phyloP scores from a whole-genome alignment of 2,329 filamentous ascomycete species.

The Blastomyces emzantsi region DNA sequence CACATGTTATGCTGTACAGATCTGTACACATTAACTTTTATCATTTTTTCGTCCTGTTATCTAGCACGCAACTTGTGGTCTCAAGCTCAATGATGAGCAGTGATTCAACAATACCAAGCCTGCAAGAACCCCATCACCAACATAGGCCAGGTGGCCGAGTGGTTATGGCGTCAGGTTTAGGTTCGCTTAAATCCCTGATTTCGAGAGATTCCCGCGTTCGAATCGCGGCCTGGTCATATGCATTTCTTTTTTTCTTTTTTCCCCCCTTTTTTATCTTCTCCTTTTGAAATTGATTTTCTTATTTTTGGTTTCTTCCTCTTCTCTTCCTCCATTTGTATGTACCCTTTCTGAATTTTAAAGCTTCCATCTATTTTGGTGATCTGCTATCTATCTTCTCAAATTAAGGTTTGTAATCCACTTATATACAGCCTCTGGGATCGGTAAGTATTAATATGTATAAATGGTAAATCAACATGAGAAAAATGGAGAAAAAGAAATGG shows the following conservation, averaged over 20 bases:
- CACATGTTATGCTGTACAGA: no score
- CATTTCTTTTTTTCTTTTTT: background rate
- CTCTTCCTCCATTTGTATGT: no score
- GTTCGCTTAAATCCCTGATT: slow-evolving; percentile 10
- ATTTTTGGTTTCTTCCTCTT: background rate
- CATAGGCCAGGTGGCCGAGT: slow-evolving; percentile 11
- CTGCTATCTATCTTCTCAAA: no score
- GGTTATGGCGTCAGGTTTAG: slow-evolving; percentile 11
- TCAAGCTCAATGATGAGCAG: no score
- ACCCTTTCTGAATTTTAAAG: no score
- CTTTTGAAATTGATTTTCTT: background rate
- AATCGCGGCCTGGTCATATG: slow-evolving; percentile 8
- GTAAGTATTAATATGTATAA: no score
- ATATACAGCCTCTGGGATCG: no score
- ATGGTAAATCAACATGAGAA: background rate
- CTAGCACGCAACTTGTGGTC: no score
- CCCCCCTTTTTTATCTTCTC: background rate
- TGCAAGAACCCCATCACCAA: background rate
- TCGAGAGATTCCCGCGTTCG: slow-evolving; percentile 10
- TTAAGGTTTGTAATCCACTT: no score
- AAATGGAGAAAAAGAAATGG: background rate
- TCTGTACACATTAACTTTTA: no score
- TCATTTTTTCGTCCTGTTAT: background rate
- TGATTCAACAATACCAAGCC: background rate
- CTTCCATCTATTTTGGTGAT: no score